Percentiles rank a stretch among this genome's conserved stretches.
phyloP scores from a whole-genome alignment of 768 basidiomycete species.

The Gloeostereum incarnatum region DNA sequence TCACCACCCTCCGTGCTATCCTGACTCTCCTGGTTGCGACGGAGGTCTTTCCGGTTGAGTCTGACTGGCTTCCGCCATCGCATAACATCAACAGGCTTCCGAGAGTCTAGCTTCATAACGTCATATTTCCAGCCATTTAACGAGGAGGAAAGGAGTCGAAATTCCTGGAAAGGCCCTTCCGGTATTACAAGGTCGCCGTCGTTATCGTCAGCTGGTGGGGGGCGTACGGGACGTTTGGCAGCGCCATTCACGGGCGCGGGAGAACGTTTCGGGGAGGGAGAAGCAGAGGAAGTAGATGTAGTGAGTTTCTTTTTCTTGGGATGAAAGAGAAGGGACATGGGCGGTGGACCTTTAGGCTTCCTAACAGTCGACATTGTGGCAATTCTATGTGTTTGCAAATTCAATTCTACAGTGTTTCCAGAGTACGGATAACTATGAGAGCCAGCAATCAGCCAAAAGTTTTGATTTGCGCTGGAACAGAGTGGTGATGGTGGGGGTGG shows the following conservation, averaged over 20 bases:
- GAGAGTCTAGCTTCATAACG: slow-evolving; percentile 84
- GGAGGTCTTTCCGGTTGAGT: slow-evolving; percentile 79
- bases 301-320: slow-evolving; percentile 50
- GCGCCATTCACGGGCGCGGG: slow-evolving; percentile 15
- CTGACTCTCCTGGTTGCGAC: slow-evolving; percentile 33
- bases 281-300: slow-evolving; percentile 20
- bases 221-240: slow-evolving; percentile 26
- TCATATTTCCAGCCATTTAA: slow-evolving; percentile 88
- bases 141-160: slow-evolving; percentile 67
- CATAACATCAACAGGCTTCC: slow-evolving; percentile 60
- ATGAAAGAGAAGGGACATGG: slow-evolving; percentile 49
- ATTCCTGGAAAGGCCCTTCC: slow-evolving; percentile 65
- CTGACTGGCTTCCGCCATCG: slow-evolving; percentile 71
- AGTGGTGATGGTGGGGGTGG: neutral
- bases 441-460: slow-evolving; percentile 7
- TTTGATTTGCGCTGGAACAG: slow-evolving; percentile 8
- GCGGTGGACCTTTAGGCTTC: slow-evolving; percentile 28
- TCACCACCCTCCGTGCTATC: slow-evolving; percentile 35
- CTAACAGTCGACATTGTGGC: too few species aligned
- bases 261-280: slow-evolving; percentile 12
- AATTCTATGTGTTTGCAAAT: too few species aligned
- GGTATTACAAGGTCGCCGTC: slow-evolving; percentile 50
- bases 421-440: slow-evolving; percentile 7
- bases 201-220: slow-evolving; percentile 27
- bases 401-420: too few species aligned